Base-by-base conservation (phyloP, 139 green algal species). In the Asterochloris erici region DNA sequence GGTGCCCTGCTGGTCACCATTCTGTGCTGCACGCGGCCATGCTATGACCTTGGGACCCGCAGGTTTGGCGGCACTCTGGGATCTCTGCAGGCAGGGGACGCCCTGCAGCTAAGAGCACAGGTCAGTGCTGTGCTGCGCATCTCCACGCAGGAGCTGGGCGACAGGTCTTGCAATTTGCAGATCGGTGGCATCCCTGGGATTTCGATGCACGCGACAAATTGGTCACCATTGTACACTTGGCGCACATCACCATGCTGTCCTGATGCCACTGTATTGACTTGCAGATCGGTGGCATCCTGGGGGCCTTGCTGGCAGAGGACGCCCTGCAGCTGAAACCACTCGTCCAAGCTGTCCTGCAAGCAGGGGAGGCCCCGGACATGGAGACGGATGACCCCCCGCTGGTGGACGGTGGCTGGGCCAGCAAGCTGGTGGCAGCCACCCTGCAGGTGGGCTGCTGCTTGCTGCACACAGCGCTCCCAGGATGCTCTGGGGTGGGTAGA, bases 311-410 rank as follows among this genome's bases (percentile, higher is more conserved):
- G 68, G 81, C 80, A 4, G 26, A 29, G 13, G 87, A 76, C 12
- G 77, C 63, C 19, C 63, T 82, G 16, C 79, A 84, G 29, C 80
- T 91, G 17, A 75, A 81, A 47, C 16, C 19, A 24, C 14, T 91
- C 10, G 83, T 66, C 14, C 14, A 75, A 12, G 73, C 85, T 47
- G 84, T 86, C 29, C 79, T 84, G 23, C 76, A 81, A 15, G 88
- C 88, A 66, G 87, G 84, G 11, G 85, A 87, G 61, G 74, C 79
- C 12, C 73, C 47, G 2, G 47, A 26, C 23, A 82, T 89, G 75
- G 85, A 84, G 54, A 85, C 87, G 19, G 82, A 89, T 63, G 85
- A 84, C 29, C 74, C 83, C 60, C 76, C 68, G 68, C 80, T 91
- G 68, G 85, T 90, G 47, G 78, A 74, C 14, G 82, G 86, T 69